phyloP scores from a whole-genome alignment of 148 eudicot species.

The Heliosperma pusillum region DNA sequence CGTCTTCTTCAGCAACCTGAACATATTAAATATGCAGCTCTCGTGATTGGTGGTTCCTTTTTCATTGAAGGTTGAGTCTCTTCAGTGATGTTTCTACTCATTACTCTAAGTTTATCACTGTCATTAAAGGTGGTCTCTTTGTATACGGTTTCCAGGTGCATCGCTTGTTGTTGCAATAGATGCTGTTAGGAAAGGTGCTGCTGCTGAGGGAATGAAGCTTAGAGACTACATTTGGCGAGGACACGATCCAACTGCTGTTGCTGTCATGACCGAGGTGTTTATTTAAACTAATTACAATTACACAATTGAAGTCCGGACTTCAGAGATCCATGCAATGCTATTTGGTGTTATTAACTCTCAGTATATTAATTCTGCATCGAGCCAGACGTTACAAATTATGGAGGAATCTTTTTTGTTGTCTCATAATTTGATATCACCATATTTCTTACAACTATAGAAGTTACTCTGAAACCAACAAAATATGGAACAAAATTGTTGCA shows the following conservation, averaged over 20 bases:
- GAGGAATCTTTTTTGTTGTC: not conserved
- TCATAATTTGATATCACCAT: not conserved
- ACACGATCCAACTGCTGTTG: slow-evolving; percentile 98
- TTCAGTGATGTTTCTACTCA: slow-evolving; percentile 9
- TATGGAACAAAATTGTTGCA: no score
- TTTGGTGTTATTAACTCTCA: not conserved
- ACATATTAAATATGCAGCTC: slow-evolving; percentile 82
- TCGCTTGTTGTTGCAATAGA: slow-evolving; percentile 88
- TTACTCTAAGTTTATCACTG: no score
- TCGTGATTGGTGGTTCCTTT: slow-evolving; percentile 95
- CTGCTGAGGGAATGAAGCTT: slow-evolving; percentile 93
- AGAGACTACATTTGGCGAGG: slow-evolving; percentile 98
- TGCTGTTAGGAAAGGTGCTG: slow-evolving; percentile 98
- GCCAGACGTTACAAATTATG: not conserved
- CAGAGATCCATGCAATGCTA: not conserved
- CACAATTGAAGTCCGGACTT: not conserved
- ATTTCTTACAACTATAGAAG: not conserved
- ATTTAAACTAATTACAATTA: not conserved
- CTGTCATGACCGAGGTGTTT: slow-evolving; percentile 95
- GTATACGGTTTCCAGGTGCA: slow-evolving; percentile 50
- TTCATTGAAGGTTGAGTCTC: slow-evolving; percentile 69
- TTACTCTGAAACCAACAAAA: not conserved
- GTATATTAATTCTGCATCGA: not conserved
- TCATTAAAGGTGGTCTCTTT: not conserved
- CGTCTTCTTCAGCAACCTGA: slow-evolving; percentile 61